Evolutionary conservation across 352 stramenopile genomes (phyloP).

Genomic region (Phytopythium aichiense): DNA sequence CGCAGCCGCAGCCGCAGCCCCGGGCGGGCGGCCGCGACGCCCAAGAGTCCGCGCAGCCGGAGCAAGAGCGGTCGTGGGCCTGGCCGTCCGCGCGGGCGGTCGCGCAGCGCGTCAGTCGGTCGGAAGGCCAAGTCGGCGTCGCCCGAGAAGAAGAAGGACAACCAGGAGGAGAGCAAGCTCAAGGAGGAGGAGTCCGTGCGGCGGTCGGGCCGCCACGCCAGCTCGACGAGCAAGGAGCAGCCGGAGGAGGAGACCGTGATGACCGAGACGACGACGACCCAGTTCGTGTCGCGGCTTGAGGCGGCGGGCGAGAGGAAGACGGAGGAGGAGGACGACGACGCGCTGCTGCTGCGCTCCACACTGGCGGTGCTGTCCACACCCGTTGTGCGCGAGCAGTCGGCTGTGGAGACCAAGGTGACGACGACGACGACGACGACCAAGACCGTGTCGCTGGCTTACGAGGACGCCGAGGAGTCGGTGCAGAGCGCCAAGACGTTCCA

Average conservation of each 20-base stretch:
- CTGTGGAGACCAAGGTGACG: conserved; percentile 10
- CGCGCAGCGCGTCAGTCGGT: conserved; percentile 54
- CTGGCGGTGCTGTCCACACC: conserved; percentile 33
- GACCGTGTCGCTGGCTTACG: conserved; percentile 46
- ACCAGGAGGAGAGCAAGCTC: conserved; percentile 14
- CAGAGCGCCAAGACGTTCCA: conserved; percentile 1
- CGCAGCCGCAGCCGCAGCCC: conserved; percentile 40
- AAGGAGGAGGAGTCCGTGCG: conserved; percentile 10
- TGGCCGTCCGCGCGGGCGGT: conserved; percentile 38
- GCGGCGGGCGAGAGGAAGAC: conserved; percentile 15
- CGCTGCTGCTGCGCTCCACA: conserved; percentile 44
- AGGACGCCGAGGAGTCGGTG: conserved; percentile 29
- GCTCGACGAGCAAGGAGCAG: conserved; percentile 10
- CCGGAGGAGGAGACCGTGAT: conserved; percentile 11
- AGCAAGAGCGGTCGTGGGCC: conserved; percentile 28
- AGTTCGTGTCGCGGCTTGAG: conserved; percentile 31
- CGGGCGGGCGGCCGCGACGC: conserved; percentile 28
- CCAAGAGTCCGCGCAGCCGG: conserved; percentile 25
- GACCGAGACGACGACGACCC: conserved; percentile 22
- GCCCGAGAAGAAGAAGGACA: conserved; percentile 10
- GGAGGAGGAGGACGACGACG: conserved; percentile 47
- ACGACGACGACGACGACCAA: conserved; percentile 18
- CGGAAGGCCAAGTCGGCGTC: conserved; percentile 19
- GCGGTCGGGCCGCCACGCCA: background rate
- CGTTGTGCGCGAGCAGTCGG: conserved; percentile 19